phyloP scores from a whole-genome alignment of 192 early-diverging fungal genomes.

The Coemansia sp. region DNA sequence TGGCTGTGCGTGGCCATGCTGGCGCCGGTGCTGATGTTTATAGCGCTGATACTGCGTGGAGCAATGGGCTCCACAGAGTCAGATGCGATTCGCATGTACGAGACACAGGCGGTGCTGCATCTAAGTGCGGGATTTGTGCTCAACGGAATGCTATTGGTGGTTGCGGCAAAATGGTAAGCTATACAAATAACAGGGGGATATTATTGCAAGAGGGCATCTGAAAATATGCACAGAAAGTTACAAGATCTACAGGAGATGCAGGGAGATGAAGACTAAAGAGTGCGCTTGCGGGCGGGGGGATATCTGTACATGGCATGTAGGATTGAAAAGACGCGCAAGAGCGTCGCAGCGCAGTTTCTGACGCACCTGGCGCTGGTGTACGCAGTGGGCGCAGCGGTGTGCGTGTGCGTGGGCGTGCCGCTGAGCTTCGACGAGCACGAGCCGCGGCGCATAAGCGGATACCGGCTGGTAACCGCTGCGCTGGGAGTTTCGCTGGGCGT shows the following conservation, averaged over 20 bases:
- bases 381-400: conserved; percentile 18
- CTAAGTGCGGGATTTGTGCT: conserved; percentile 32
- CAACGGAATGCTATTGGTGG: conserved; percentile 24
- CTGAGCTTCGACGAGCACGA: conserved; percentile 36
- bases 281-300: background rate
- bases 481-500: conserved; percentile 30
- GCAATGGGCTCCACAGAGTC: conserved; percentile 26
- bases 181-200: conserved; percentile 1
- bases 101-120: conserved; percentile 34
- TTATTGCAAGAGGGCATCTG: background rate
- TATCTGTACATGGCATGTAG: conserved; percentile 20
- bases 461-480: conserved; percentile 37
- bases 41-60: conserved; percentile 43
- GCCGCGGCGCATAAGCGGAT: conserved; percentile 35
- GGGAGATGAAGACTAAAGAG: background rate
- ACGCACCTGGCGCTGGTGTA: conserved; percentile 33
- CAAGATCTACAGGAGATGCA: background rate
- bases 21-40: conserved; percentile 32
- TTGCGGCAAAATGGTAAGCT: conserved; percentile 16
- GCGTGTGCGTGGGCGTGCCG: conserved; percentile 39
- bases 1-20: conserved; percentile 31
- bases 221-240: no score
- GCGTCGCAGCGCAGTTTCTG: conserved; percentile 28
- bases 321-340: conserved; percentile 25
- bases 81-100: conserved; percentile 49